Conservation (phyloP, 805 yeast species). For the Kluyveromyces starmeri region DNA sequence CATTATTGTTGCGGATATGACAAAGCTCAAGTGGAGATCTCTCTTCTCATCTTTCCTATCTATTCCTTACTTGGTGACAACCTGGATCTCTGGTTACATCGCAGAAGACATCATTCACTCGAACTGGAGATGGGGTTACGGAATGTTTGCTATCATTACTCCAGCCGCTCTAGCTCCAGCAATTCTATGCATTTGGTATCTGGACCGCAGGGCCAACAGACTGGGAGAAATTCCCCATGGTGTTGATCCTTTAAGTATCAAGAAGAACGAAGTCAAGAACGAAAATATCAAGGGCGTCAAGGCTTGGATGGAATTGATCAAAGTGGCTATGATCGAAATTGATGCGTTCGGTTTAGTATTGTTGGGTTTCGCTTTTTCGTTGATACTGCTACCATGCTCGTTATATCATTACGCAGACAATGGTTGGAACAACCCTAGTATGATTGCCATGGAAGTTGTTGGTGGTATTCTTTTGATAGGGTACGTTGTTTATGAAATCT, state of each 20-base stretch:
- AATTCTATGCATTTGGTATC: slow-evolving; percentile 22
- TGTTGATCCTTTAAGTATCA: slow-evolving; percentile 6
- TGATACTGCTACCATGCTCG: slow-evolving; percentile 58
- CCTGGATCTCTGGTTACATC: slow-evolving; percentile 60
- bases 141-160: slow-evolving; percentile 52
- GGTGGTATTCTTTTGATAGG: slow-evolving; percentile 32
- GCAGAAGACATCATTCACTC: slow-evolving; percentile 26
- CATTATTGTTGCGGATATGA: slow-evolving; percentile 51
- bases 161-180: slow-evolving; percentile 43
- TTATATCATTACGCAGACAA: slow-evolving; percentile 49
- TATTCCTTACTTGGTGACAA: slow-evolving; percentile 57
- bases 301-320: slow-evolving; percentile 9
- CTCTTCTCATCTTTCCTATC: slow-evolving; percentile 53
- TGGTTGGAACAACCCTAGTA: slow-evolving; percentile 48
- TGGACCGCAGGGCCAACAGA: slow-evolving; percentile 28
- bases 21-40: slow-evolving; percentile 58
- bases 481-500: slow-evolving; percentile 31
- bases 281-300: slow-evolving; percentile 4
- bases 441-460: slow-evolving; percentile 56
- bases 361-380: slow-evolving; percentile 46
- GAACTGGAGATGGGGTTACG: slow-evolving; percentile 48
- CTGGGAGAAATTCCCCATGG: slow-evolving; percentile 8
- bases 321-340: slow-evolving; percentile 26
- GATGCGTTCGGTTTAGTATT: slow-evolving; percentile 46
- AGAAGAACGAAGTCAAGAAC: slow-evolving; percentile 2